A percentile compares a stretch with the other conserved stretches of the same genome.
These are phyloP conservation scores for Capsicum baccatum DNA, from an alignment of 257 asterid genomes.

Conservation along the genomic window DNA sequence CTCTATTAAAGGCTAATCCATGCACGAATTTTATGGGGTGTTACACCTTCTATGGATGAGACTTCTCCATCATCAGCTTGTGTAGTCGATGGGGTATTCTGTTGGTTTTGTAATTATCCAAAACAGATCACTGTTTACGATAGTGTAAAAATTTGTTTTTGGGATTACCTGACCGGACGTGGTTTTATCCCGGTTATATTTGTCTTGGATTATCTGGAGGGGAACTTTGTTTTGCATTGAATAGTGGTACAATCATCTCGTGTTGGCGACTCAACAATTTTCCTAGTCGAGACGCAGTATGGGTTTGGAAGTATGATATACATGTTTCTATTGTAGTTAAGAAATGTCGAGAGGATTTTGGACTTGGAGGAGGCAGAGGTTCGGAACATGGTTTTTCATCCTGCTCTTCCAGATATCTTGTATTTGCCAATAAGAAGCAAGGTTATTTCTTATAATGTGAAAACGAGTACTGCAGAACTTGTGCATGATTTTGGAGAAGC, in stretches of 20 bases:
- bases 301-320: too few species aligned
- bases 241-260: not conserved
- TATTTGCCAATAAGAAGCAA: not conserved
- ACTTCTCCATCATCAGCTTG: not conserved
- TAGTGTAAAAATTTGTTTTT: too few species aligned
- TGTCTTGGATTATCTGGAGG: not conserved
- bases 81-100: not conserved
- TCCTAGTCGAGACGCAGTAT: not conserved
- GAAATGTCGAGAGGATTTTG: too few species aligned
- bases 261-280: not conserved
- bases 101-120: not conserved
- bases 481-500: slow-evolving; percentile 5
- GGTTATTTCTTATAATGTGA: not conserved
- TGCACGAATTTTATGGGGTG: too few species aligned
- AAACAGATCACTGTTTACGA: too few species aligned
- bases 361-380: not conserved
- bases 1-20: too few species aligned
- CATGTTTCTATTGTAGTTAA: too few species aligned
- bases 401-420: not conserved
- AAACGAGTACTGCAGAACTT: not conserved
- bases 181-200: not conserved
- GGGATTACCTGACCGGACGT: not conserved
- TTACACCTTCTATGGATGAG: not conserved
- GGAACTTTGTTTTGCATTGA: not conserved
- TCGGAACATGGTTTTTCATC: not conserved